Evolutionary conservation across 441 rosid genomes (phyloP).

Genomic region (California macrophylla): DNA sequence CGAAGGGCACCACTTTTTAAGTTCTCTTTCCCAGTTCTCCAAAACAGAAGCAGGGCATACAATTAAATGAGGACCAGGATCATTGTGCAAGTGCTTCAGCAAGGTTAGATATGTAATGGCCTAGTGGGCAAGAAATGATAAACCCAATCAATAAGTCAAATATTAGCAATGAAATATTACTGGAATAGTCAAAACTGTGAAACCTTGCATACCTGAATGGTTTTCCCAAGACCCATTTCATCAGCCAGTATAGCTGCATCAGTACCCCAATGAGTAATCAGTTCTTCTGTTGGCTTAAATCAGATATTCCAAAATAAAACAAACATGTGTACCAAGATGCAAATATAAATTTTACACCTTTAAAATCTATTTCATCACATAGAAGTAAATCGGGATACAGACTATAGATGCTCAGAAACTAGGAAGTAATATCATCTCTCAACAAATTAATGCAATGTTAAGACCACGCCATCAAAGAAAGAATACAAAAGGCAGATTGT

Average conservation of each 20-base stretch:
- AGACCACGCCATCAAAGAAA: background rate
- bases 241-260: conserved; percentile 88
- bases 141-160: conserved; percentile 16
- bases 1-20: conserved; percentile 93
- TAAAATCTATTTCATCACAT: background rate
- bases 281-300: background rate
- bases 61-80: conserved; percentile 89
- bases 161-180: background rate
- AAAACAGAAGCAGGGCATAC: conserved; percentile 93
- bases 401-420: background rate
- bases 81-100: conserved; percentile 63
- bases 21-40: conserved; percentile 99
- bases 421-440: background rate
- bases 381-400: background rate
- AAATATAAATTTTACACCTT: background rate
- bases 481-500: background rate
- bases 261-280: conserved; percentile 23
- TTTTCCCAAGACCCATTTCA: conserved; percentile 98
- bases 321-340: background rate
- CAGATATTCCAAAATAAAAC: background rate
- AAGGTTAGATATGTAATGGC: conserved; percentile 76
- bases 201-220: conserved; percentile 63
- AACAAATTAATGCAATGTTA: background rate
- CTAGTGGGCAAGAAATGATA: conserved; percentile 33
- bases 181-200: background rate